Conservation (phyloP, 495 filamentous ascomycete species). For the Hypoxylon trugodes region DNA sequence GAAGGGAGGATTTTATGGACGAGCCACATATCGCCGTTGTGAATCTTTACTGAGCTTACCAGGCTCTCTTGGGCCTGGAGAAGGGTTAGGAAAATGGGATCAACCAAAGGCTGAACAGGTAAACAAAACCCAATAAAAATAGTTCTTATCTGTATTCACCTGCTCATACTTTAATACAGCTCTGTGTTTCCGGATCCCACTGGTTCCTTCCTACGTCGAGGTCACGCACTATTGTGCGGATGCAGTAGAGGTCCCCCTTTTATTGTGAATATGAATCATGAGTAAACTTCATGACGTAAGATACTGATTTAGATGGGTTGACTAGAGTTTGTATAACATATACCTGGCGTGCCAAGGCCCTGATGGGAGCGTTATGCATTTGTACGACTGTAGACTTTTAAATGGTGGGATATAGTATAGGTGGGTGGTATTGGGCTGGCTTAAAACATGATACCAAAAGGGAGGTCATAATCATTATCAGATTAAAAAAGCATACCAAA, state of each 20-base stretch:
- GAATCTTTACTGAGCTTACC: background rate
- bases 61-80: background rate
- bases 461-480: background rate
- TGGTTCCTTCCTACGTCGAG: background rate
- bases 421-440: too few species aligned
- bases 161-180: conserved; percentile 41
- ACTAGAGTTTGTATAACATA: too few species aligned
- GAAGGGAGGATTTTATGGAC: background rate
- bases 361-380: background rate
- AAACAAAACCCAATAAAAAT: conserved; percentile 35
- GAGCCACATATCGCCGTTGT: background rate
- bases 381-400: background rate
- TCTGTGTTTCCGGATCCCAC: background rate
- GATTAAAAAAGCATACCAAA: background rate
- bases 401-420: too few species aligned
- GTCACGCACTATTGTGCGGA: background rate
- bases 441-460: too few species aligned
- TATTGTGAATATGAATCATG: too few species aligned
- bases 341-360: background rate
- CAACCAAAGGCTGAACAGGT: conserved; percentile 27
- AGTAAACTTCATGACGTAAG: too few species aligned
- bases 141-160: conserved; percentile 24
- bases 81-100: background rate
- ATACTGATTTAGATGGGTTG: too few species aligned
- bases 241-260: background rate